Evolutionary conservation across 2,329 filamentous ascomycete genomes (phyloP).

Genomic region (Alternaria arborescens): DNA sequence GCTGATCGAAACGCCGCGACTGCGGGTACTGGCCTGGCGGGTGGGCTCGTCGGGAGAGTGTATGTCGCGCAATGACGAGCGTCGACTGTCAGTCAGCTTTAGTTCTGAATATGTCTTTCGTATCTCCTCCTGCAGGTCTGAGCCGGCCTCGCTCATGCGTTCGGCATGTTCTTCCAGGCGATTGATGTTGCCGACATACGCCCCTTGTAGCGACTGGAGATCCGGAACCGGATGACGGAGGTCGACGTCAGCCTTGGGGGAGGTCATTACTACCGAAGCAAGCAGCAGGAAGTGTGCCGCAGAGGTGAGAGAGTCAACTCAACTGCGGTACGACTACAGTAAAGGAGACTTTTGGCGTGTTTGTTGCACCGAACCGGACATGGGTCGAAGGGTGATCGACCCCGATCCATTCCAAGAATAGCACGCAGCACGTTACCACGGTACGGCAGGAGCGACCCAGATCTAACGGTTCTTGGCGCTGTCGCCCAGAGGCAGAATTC

Average conservation of each 20-base stretch:
- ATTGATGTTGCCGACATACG: constrained; percentile 72
- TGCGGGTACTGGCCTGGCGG: constrained; percentile 41
- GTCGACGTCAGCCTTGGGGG: constrained; percentile 31
- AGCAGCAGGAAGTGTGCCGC: constrained; percentile 2
- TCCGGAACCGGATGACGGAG: constrained; percentile 68
- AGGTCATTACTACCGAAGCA: constrained; percentile 32
- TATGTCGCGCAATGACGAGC: constrained; percentile 68
- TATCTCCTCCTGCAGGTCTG: constrained; percentile 81
- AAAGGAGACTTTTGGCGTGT: constrained; percentile 27
- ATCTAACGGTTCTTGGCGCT: constrained; percentile 20
- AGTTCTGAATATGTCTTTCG: constrained; percentile 75
- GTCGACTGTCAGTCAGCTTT: constrained; percentile 73
- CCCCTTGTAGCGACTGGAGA: constrained; percentile 67
- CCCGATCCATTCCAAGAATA: constrained; percentile 33
- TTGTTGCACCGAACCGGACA: constrained; percentile 26
- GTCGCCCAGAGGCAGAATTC: constrained; percentile 13
- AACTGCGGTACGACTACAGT: constrained; percentile 5
- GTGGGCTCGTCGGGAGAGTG: constrained; percentile 37
- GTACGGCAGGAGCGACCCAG: constrained; percentile 22
- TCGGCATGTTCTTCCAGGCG: constrained; percentile 79
- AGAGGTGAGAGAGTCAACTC: neutral
- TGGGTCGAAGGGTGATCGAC: constrained; percentile 10
- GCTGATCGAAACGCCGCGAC: constrained; percentile 54
- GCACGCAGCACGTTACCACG: constrained; percentile 16
- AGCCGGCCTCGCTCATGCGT: constrained; percentile 73